phyloP scores from a whole-genome alignment of 169 alveolate genomes.

The Eimeria maxima region DNA sequence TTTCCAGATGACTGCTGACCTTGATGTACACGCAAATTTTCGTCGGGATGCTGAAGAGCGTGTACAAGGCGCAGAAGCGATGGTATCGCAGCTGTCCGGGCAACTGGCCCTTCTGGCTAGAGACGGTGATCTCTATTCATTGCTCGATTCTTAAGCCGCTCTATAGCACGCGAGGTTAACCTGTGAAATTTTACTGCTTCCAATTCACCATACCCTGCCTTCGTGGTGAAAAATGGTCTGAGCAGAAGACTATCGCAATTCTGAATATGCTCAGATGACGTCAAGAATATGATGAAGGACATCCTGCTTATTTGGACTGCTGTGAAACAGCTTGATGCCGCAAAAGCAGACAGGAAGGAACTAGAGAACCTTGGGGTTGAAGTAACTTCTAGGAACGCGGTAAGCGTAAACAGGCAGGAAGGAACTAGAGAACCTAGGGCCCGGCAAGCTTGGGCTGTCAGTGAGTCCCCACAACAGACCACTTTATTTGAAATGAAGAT shows the following conservation, averaged over 20 bases:
- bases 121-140: conserved; percentile 51
- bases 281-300: conserved; percentile 82
- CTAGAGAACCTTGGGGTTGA: conserved; percentile 70
- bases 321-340: conserved; percentile 81
- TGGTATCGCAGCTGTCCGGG: conserved; percentile 64
- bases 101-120: conserved; percentile 77
- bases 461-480: background rate
- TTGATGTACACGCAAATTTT: conserved; percentile 20
- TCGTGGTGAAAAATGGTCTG: background rate
- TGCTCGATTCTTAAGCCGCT: background rate
- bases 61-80: conserved; percentile 60
- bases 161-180: background rate
- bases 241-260: background rate
- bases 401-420: conserved; percentile 36
- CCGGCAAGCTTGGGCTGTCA: background rate
- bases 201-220: background rate
- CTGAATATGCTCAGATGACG: conserved; percentile 68
- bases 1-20: conserved; percentile 47
- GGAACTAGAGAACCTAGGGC: conserved; percentile 73
- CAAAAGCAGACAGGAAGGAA: conserved; percentile 82
- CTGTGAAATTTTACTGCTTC: background rate
- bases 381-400: conserved; percentile 55
- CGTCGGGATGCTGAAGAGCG: conserved; percentile 59
- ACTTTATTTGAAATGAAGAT: background rate
- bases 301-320: conserved; percentile 80